phyloP scores from a whole-genome alignment of 257 asterid genomes.

The Solanum dulcamara region DNA sequence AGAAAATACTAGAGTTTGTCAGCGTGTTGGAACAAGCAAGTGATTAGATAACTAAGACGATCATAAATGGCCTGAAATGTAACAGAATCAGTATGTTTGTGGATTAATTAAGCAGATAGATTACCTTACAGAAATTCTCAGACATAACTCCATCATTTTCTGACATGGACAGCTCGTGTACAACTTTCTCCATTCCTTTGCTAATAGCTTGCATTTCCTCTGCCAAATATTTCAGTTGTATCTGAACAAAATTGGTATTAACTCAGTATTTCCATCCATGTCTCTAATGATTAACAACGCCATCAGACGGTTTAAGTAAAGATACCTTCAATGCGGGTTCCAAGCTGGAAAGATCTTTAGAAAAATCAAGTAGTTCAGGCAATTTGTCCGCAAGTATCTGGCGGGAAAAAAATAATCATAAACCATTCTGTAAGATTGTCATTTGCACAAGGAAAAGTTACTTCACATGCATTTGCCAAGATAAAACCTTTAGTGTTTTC shows the following conservation, averaged over 20 bases:
- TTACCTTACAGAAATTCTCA: constrained; percentile 53
- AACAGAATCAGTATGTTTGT: neutral
- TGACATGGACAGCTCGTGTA: constrained; percentile 57
- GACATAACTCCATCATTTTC: constrained; percentile 67
- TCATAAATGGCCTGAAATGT: neutral
- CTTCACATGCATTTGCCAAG: neutral
- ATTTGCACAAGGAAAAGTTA: neutral
- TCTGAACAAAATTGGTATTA: constrained; percentile 22
- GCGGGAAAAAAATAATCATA: neutral
- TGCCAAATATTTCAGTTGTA: constrained; percentile 71
- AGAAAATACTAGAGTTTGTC: neutral
- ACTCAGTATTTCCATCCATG: neutral
- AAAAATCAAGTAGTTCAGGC: constrained; percentile 70
- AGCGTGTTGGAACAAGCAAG: neutral
- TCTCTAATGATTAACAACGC: neutral
- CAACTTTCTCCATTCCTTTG: constrained; percentile 69
- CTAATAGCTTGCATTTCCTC: constrained; percentile 83
- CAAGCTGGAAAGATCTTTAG: constrained; percentile 48
- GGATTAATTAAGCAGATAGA: neutral
- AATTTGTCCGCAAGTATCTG: constrained; percentile 66
- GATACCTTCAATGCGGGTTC: constrained; percentile 78
- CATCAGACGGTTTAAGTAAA: neutral
- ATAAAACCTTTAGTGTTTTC: neutral
- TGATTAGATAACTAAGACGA: neutral
- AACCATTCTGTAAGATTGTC: neutral